Percentiles rank a stretch among this genome's conserved stretches.
These are phyloP conservation scores for Saccharomycopsis selenospora DNA, from an alignment of 805 yeast genomes.

Conservation along the genomic window DNA sequence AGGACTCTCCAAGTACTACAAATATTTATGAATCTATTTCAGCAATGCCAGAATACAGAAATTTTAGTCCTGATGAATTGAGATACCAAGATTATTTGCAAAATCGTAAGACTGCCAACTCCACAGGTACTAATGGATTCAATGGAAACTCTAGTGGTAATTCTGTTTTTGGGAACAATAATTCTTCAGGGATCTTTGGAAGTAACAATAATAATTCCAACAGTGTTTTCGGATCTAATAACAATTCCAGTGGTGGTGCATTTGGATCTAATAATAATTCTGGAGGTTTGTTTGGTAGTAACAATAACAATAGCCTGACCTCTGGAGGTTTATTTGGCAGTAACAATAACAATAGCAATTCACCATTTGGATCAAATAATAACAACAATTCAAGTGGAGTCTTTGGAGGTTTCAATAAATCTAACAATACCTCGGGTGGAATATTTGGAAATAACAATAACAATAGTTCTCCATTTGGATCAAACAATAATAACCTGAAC, in stretches of 20 bases:
- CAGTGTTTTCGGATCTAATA: constrained; percentile 24
- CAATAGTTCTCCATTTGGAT: constrained; percentile 29
- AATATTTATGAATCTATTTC: constrained; percentile 67
- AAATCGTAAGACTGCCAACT: constrained; percentile 53
- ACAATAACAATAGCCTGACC: constrained; percentile 22
- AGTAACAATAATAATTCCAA: constrained; percentile 21
- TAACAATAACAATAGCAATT: constrained; percentile 28
- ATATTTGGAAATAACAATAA: constrained; percentile 27
- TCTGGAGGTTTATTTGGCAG: constrained; percentile 38
- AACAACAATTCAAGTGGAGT: constrained; percentile 30
- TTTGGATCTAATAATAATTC: constrained; percentile 33
- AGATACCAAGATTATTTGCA: constrained; percentile 82
- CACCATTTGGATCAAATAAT: constrained; percentile 36
- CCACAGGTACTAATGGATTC: constrained; percentile 25
- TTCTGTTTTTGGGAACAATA: neutral
- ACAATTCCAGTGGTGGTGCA: constrained; percentile 30
- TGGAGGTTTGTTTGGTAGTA: constrained; percentile 38
- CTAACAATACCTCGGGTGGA: constrained; percentile 26
- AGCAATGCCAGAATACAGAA: constrained; percentile 85
- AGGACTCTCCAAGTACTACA: constrained; percentile 51
- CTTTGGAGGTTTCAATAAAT: constrained; percentile 32
- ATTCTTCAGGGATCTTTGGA: constrained; percentile 27
- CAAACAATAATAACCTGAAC: neutral
- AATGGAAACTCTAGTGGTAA: constrained; percentile 14
- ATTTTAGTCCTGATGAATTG: constrained; percentile 79